Percentiles rank a stretch among this genome's conserved stretches.
Conservation (phyloP, 225 moss, liverwort and hornwort genomes). For the Neckera pumila region DNA sequence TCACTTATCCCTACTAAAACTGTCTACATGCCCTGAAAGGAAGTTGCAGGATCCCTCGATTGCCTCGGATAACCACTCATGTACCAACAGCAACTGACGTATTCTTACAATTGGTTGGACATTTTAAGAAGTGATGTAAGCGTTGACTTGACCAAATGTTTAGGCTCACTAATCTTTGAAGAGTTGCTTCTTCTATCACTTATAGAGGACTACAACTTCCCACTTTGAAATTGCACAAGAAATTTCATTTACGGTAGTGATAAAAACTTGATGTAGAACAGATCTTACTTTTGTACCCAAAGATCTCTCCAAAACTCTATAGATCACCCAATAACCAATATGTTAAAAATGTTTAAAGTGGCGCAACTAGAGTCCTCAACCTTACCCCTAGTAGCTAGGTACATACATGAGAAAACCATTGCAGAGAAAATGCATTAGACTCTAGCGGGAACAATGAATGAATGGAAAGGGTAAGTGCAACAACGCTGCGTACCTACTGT, state of each 20-base stretch:
- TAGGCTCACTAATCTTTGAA: not conserved
- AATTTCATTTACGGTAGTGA: not conserved
- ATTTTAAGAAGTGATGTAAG: not conserved
- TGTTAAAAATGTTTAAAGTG: not conserved
- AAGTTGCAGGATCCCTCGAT: not conserved
- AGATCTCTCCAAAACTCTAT: not conserved
- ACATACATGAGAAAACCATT: not conserved
- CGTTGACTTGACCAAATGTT: not conserved
- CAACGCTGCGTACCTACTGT: not conserved
- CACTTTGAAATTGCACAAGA: not conserved
- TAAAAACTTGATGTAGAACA: not conserved
- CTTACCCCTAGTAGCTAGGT: not conserved
- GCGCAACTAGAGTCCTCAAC: not conserved
- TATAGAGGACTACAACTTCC: not conserved
- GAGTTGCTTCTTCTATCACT: not conserved
- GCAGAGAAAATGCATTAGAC: not conserved
- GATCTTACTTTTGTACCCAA: not conserved
- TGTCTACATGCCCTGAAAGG: not conserved
- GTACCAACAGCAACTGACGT: not conserved
- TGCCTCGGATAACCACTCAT: not conserved
- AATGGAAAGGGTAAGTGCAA: not conserved
- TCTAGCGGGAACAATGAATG: not conserved
- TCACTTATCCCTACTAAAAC: not conserved
- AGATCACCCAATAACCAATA: not conserved
- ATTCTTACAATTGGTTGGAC: not conserved